Evolutionary conservation across 495 filamentous ascomycete genomes (phyloP).

Genomic region (Xylaria nigripes): DNA sequence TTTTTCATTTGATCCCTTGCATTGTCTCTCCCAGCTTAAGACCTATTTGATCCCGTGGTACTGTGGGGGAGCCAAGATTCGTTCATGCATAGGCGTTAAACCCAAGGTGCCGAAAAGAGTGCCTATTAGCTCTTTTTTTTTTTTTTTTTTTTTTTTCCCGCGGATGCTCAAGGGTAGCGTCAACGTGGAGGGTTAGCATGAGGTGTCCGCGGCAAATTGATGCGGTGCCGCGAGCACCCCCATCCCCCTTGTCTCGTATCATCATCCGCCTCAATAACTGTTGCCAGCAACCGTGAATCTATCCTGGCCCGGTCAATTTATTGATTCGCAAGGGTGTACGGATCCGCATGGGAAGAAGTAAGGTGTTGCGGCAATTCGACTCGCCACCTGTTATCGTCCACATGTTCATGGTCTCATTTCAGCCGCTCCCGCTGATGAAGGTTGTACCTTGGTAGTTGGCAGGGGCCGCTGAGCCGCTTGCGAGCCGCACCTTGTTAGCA

Average conservation of each 20-base stretch:
- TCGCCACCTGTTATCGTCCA: conserved; percentile 2
- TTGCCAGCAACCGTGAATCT: conserved; percentile 12
- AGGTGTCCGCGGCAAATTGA: not conserved
- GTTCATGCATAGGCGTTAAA: too few species aligned
- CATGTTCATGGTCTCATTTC: conserved; percentile 21
- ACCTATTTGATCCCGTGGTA: not conserved
- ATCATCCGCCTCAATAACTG: not conserved
- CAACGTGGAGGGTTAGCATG: conserved; percentile 1
- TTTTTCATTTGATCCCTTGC: not conserved
- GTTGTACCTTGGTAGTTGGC: conserved; percentile 12
- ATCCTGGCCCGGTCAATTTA: not conserved
- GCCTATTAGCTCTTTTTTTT: too few species aligned
- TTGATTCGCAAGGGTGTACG: not conserved
- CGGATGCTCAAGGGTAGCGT: conserved; percentile 1
- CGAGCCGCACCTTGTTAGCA: conserved; percentile 30
- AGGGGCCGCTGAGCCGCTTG: conserved; percentile 25
- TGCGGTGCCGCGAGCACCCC: not conserved
- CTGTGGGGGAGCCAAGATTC: not conserved
- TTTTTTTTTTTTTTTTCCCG: not conserved
- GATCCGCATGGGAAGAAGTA: not conserved
- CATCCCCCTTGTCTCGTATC: conserved; percentile 5
- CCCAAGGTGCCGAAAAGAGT: not conserved
- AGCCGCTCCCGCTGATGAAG: conserved; percentile 25
- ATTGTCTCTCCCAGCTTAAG: too few species aligned
- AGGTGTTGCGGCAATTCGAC: not conserved